Base-by-base conservation (phyloP, 2,329 filamentous ascomycete genomes). In the Simplicillium aogashimaense region DNA sequence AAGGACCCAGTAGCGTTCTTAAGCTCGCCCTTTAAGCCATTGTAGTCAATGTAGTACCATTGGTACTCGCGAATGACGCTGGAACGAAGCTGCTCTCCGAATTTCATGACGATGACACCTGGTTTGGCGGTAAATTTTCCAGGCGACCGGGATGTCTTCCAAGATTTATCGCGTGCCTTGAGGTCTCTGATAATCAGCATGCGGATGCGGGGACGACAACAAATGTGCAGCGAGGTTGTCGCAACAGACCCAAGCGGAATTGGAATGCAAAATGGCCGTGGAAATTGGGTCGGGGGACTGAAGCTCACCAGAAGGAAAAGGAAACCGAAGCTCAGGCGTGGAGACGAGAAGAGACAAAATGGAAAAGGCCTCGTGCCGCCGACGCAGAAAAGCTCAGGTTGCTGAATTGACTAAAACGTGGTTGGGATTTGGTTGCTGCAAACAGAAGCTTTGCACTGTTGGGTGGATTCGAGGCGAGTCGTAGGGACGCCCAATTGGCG, bases 11-110 rank as follows among this genome's bases (percentile, higher is more conserved):
- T 83, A 44, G 81, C 76, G 44, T 76, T 79, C 65, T 90, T 92
- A 46, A 98, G 79, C 49, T 87, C 81, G 50, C 76, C 72, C 68
- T 98, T 98, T 37, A 98, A 76, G 49, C 83, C 86, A 60, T 95
- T 89, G 67, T 98, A 98, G 66, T 87, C 84, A 65, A 98, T 95
- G 68, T 98, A 98, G 70, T 95, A 87, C 81, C 89, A 95, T 62
- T 89, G 82, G 69, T 94, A 98, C 67, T 97, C 89, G 70, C 86
- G 88, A 65, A 97, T 94, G 57, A 95, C 76, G 59, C 89, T 95
- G 55, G 87, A 90, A 49, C 87, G 87, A 56, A 98, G 80, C 74
- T 98, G 89, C 66, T 95, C 86, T 61, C 92, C 92, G 72, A 97
- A 98, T 74, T 82, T 82, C 78, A 82, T 82, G 67, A 75, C 67